phyloP scores from a whole-genome alignment of 805 yeast species.

The Kurtzmaniella fragi region DNA sequence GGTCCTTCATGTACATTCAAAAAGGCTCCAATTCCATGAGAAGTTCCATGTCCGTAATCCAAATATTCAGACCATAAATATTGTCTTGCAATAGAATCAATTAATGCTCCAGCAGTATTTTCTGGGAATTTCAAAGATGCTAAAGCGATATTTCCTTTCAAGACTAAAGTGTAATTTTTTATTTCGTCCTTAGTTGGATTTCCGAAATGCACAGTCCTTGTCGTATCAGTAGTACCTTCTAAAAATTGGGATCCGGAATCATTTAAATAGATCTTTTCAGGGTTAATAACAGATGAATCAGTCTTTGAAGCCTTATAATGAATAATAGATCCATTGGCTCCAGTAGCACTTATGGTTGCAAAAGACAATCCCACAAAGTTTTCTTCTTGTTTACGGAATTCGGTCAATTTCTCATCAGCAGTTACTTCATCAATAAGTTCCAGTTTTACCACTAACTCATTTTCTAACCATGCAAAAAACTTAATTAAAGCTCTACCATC shows the following conservation, averaged over 20 bases:
- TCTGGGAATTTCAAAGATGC: conserved; percentile 49
- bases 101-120: conserved; percentile 47
- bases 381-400: conserved; percentile 35
- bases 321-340: conserved; percentile 72
- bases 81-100: conserved; percentile 57
- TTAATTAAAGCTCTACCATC: conserved; percentile 54
- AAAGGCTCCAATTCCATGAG: conserved; percentile 61
- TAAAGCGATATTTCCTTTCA: conserved; percentile 52
- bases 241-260: conserved; percentile 60
- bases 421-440: conserved; percentile 51
- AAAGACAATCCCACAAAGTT: conserved; percentile 63
- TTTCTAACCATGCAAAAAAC: conserved; percentile 57
- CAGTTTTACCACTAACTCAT: conserved; percentile 38
- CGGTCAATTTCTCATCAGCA: conserved; percentile 47
- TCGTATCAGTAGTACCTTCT: conserved; percentile 63
- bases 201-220: conserved; percentile 55
- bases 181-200: conserved; percentile 43
- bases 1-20: conserved; percentile 63
- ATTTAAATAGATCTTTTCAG: conserved; percentile 46
- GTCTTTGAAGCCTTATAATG: conserved; percentile 60
- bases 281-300: conserved; percentile 44
- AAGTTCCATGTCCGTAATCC: conserved; percentile 61
- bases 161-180: conserved; percentile 50
- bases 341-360: conserved; percentile 70
- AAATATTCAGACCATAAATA: conserved; percentile 51